Base-by-base conservation (phyloP, 129 eudicot species). In the Rutidosis leptorrhynchoides region DNA sequence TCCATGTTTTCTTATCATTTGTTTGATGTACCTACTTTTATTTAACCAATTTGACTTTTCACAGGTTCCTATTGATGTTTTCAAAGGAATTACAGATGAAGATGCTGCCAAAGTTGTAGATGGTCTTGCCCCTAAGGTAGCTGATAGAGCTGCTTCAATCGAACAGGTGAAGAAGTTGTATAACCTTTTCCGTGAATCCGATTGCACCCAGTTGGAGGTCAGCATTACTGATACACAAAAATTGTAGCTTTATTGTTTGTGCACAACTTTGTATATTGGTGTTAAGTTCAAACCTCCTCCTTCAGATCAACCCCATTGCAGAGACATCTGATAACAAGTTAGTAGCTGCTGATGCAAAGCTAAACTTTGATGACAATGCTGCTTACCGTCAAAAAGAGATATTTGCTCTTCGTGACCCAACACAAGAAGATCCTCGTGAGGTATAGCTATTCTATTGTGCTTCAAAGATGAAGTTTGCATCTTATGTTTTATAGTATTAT, bases 391-490 rank as follows among this genome's bases (percentile, higher is more conserved):
- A 93, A 76, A 86, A 93, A 76, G 98, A 88, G 62, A 84, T 93
- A 51, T 93, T 93, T 84, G 78, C 91, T 66, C 85, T 83, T 40
- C 98, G 96, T 25, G 98, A 93, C 75, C 90, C 98, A 37, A 77
- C 98, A 43, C 98, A 93, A 72, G 98, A 93, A 70, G 98, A 93
- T 82, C 98, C 98, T 64, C 98, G 98, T 57, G 98, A 93, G 98
- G 98, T 92, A 81, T 43, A 64, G 35, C 27, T 45, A 64, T 1
- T 64, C 64, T n/a, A 14, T 64, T 26, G 23, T 77, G 10, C 62
- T 23, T 45, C 5, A 74, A 32, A 45, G 65, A 23, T 52, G 19
- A 60, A 22, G 40, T 19, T 23, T 6, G 7, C 9, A n/a, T 26
- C 28, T 27, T 3, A 6, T 27, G 3, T 65, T 46, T 7, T 11